Evolutionary conservation across 2,329 filamentous ascomycete species (phyloP), one percentile per base, ranked within the genome.

Genomic region (Colletotrichum sp.): DNA sequence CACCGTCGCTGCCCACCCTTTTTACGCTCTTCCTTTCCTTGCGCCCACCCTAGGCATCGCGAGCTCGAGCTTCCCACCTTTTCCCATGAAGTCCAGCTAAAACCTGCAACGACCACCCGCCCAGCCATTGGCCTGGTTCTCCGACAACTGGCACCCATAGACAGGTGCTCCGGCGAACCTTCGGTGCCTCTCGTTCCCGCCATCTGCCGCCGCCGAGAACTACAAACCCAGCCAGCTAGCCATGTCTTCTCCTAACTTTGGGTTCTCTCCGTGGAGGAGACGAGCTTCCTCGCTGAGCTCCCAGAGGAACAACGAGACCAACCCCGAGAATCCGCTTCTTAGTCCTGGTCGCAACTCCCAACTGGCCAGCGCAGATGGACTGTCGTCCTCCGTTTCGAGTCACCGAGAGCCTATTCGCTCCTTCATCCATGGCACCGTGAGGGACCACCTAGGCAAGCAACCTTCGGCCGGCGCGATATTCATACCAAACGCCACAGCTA

Each of bases 321-420:
- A 74, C n/a, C 76, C 79, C 57, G 72, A 74, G 51, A 77, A 76
- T 34, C 73, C 69, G 70, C 80, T 70, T 64, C 74, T 58, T 73
- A 74, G 55, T 47, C 75, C 67, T 18, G 63, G 55, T 75, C 76
- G 64, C 75, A 76, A 57, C 57, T 67, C 59, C 8, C 70, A 72
- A 13, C 70, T 72, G 54, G 79, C 79, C 43, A 78, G 77, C 58
- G 73, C 76, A 29, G 82, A 85, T 73, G 59, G 77, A 34, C 80
- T 87, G 13, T 84, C 86, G 7, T 86, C 84, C 21, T 79, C 81
- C 47, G 79, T 78, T 63, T 72, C 78, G 15, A 76, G 72, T 71
- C 87, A 92, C 79, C 87, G 90, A 81, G 92, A 93, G 74, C 93
- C 93, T 6, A 92, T 93, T 63, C 88, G 93, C 69, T 94, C 93